Percentiles rank a stretch among this genome's conserved stretches.
These are phyloP conservation scores for Gigaspora rosea DNA, from an alignment of 192 early-diverging fungal species.

Conservation along the genomic window DNA sequence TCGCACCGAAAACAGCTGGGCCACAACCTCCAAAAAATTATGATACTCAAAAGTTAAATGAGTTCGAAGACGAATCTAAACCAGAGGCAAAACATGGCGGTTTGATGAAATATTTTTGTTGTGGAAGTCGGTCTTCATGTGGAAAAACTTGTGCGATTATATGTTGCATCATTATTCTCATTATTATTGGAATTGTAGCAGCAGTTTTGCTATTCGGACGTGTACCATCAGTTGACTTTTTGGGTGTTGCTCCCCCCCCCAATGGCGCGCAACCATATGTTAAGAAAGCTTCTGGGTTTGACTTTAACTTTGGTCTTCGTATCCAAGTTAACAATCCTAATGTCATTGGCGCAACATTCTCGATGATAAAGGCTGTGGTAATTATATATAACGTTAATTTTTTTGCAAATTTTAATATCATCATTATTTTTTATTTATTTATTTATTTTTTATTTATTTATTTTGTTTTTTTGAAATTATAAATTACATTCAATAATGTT, in stretches of 20 bases:
- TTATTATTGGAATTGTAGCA: slow-evolving; percentile 11
- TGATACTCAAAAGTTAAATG: neutral
- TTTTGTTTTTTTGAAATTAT: neutral
- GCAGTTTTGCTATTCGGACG: slow-evolving; percentile 9
- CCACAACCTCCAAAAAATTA: neutral
- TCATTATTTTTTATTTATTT: neutral
- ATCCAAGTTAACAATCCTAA: slow-evolving; percentile 27
- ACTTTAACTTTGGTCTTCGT: slow-evolving; percentile 28
- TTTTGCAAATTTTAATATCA: neutral
- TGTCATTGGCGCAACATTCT: slow-evolving; percentile 19
- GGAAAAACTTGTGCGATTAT: neutral
- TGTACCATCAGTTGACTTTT: slow-evolving; percentile 12
- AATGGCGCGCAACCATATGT: neutral
- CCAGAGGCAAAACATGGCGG: slow-evolving; percentile 6
- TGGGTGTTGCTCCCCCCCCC: neutral
- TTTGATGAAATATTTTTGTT: slow-evolving; percentile 21
- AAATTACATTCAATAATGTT: neutral
- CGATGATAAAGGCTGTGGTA: slow-evolving; percentile 12
- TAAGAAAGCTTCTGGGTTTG: neutral
- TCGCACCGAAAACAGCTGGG: too few species aligned
- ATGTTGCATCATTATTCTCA: slow-evolving; percentile 22
- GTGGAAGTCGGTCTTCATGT: slow-evolving; percentile 1
- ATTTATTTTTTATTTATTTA: neutral
- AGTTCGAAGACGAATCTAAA: neutral
- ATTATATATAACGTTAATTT: neutral